These are phyloP conservation scores for Saccharomyces paradoxus DNA, from an alignment of 805 yeast genomes.

Conservation along the genomic window DNA sequence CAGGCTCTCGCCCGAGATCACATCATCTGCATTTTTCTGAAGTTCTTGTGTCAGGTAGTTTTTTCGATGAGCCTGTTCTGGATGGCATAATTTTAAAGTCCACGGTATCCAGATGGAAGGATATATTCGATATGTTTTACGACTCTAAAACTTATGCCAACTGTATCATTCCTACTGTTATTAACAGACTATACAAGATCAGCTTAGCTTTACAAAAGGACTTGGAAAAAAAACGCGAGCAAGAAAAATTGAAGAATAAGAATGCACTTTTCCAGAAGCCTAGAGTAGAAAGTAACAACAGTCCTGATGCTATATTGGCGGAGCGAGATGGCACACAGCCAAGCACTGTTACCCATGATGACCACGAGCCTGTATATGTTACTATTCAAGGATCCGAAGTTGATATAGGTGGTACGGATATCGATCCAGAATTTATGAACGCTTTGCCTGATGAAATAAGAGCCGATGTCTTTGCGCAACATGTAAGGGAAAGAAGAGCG, in stretches of 20 bases:
- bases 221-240: conserved; percentile 27
- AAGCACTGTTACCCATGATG: conserved; percentile 6
- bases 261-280: conserved; percentile 12
- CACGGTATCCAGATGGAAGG: conserved; percentile 63
- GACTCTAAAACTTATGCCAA: conserved; percentile 33
- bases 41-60: conserved; percentile 25
- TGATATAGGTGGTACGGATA: conserved; percentile 82
- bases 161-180: conserved; percentile 36
- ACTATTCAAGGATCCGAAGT: conserved; percentile 69
- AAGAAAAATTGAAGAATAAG: conserved; percentile 26
- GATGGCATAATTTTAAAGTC: conserved; percentile 33
- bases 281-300: not conserved
- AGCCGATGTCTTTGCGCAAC: conserved; percentile 84
- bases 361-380: conserved; percentile 53
- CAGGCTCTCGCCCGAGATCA: conserved; percentile 20
- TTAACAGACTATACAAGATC: conserved; percentile 41
- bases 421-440: conserved; percentile 82
- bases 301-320: not conserved
- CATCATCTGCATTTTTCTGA: conserved; percentile 25
- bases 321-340: conserved; percentile 9
- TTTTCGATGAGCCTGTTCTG: conserved; percentile 25
- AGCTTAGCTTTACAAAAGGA: conserved; percentile 35
- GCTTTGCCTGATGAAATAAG: conserved; percentile 91
- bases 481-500: conserved; percentile 64
- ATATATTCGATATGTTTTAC: conserved; percentile 44